Conservation (phyloP, 2,329 filamentous ascomycete genomes). For the Aureobasidium mangrovei region DNA sequence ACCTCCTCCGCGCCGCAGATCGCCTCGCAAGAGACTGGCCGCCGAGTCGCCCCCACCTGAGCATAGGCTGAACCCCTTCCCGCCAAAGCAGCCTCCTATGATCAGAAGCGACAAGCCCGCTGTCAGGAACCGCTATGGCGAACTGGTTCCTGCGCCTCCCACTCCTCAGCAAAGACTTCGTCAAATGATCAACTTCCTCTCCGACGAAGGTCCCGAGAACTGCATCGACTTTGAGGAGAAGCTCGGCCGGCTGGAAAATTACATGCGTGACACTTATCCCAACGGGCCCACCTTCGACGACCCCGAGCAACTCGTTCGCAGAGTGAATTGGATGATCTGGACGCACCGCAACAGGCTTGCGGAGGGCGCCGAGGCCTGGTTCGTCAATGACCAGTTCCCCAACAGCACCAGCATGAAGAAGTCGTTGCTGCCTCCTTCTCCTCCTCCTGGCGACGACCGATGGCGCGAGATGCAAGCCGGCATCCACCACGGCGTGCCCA, state of each 20-base stretch:
- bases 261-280: not conserved
- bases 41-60: constrained; percentile 4
- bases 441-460: not conserved
- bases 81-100: not conserved
- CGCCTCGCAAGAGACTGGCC: constrained; percentile 2
- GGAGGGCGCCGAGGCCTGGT: constrained; percentile 1
- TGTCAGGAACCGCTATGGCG: constrained; percentile 5
- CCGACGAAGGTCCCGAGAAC: constrained; percentile 11
- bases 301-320: not conserved
- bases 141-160: not conserved
- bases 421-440: not conserved
- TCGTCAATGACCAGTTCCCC: constrained; percentile 1
- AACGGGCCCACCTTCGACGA: not conserved
- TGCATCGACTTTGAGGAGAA: not conserved
- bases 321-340: not conserved
- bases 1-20: not conserved
- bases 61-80: not conserved
- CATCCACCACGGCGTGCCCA: not conserved
- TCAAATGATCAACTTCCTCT: constrained; percentile 9
- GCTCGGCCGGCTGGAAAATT: not conserved
- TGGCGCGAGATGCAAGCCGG: not conserved
- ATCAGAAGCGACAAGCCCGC: constrained; percentile 6
- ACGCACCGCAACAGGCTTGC: not conserved
- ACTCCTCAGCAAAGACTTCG: not conserved
- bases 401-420: not conserved